Evolutionary conservation across 106 monocot genomes (phyloP).

Genomic region (Apostasia ramifera): DNA sequence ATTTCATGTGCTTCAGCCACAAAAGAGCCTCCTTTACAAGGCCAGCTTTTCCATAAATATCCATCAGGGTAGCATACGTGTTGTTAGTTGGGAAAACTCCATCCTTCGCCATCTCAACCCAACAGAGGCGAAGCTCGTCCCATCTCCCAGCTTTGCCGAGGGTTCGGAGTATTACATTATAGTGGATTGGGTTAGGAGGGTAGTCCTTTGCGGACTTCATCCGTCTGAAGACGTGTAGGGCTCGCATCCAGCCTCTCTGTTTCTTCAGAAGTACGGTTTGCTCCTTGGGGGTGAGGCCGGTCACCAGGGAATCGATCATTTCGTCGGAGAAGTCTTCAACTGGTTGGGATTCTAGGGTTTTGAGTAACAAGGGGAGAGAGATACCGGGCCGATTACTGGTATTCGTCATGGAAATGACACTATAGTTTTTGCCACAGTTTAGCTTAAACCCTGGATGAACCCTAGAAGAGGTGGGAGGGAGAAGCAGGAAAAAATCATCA

Average conservation of each 20-base stretch:
- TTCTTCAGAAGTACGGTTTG: constrained; percentile 57
- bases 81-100: constrained; percentile 54
- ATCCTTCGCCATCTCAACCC: constrained; percentile 58
- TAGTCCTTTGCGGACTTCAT: constrained; percentile 29
- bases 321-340: constrained; percentile 4
- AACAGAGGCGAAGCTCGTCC: constrained; percentile 64
- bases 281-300: constrained; percentile 46
- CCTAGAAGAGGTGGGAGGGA: neutral
- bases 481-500: constrained; percentile 1
- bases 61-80: constrained; percentile 65
- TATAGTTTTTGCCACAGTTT: neutral
- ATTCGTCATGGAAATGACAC: neutral
- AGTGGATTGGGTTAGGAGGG: constrained; percentile 72
- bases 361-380: constrained; percentile 10
- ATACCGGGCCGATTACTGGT: neutral
- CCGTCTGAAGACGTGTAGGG: constrained; percentile 40
- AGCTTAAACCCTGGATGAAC: constrained; percentile 7
- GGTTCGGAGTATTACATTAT: constrained; percentile 54
- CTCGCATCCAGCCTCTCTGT: constrained; percentile 37
- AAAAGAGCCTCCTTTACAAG: constrained; percentile 44
- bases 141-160: constrained; percentile 52
- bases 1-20: constrained; percentile 66
- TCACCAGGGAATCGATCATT: constrained; percentile 23
- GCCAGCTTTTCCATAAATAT: constrained; percentile 57
- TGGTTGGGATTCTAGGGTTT: constrained; percentile 8